Evolutionary conservation across 202 grass and related monocot genomes (phyloP), one percentile per base, ranked within the genome.

Genomic region (Brachypodium distachyon): DNA sequence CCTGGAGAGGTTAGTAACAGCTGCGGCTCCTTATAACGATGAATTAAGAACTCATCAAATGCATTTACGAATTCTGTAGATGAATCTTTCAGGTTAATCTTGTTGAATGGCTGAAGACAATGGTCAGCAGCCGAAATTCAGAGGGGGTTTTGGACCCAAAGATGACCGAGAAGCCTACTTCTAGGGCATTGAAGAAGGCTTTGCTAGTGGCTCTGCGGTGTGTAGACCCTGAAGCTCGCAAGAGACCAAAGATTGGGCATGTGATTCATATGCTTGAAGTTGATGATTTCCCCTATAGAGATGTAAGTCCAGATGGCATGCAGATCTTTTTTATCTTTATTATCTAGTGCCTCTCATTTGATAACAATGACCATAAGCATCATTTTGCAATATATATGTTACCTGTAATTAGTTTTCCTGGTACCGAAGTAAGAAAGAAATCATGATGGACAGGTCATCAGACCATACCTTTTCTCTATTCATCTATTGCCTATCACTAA

Each of bases 241-340:
- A 97, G 80, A 93, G 93, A 81, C 93, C 93, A 0, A 97, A 93
- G 77, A 93, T 97, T 65, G 93, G 93, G 33, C 90, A 89, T 78
- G 90, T 93, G 17, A 97, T 97, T 81, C 93, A 97, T 84, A 97
- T 93, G 93, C 93, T 97, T 74, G 93, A 93, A 85, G 93, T 91
- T 56, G 90, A 97, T 19, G 93, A 97, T 85, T 97, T 97, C 38
- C 93, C 93, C 16, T 97, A 93, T 74, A 90, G 93, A 97, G 93
- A 97, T 84, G 93, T 97, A 91, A 92, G 77, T 80, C 74, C 37
- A 48, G 0, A 72, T 61, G 52, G 26, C 59, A 49, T 28, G 27
- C 55, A 8, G 18, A 38, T 68, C 3, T 70, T 47, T 67, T 81
- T 6, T 48, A 21, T 74, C 27, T 58, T 72, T 61, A 44, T 21